Conservation (phyloP, 1,284 basidiomycete species). For the Megacollybia platyphylla region DNA sequence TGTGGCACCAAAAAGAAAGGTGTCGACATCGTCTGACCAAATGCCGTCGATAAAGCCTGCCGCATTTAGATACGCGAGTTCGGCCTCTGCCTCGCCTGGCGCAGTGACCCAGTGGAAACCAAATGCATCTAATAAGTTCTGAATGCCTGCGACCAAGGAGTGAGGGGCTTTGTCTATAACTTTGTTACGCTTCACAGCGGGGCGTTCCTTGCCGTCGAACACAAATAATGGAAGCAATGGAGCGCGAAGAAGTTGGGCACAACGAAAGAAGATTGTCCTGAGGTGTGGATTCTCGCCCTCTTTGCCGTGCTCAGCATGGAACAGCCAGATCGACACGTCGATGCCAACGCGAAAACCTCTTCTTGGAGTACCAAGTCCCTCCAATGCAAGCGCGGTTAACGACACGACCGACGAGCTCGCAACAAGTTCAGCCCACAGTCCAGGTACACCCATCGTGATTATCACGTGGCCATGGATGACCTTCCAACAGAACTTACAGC, state of each 20-base stretch:
- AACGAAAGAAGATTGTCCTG: slow-evolving; percentile 65
- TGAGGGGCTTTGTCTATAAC: slow-evolving; percentile 50
- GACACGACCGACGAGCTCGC: slow-evolving; percentile 52
- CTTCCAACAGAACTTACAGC: too few species aligned
- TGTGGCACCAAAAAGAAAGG: slow-evolving; percentile 79
- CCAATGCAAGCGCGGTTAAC: slow-evolving; percentile 54
- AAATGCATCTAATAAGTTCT: slow-evolving; percentile 76
- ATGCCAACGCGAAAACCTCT: slow-evolving; percentile 65
- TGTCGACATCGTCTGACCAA: slow-evolving; percentile 90
- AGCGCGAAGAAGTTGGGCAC: slow-evolving; percentile 58
- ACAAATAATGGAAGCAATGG: slow-evolving; percentile 87
- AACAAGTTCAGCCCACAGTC: slow-evolving; percentile 37
- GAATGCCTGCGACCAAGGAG: slow-evolving; percentile 57
- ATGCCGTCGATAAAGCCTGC: slow-evolving; percentile 82
- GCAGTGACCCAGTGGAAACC: slow-evolving; percentile 87
- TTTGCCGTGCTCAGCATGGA: slow-evolving; percentile 58
- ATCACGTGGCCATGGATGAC: too few species aligned
- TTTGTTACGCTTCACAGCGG: slow-evolving; percentile 74
- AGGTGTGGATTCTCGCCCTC: slow-evolving; percentile 74
- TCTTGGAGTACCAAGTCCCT: slow-evolving; percentile 53
- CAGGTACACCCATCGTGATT: slow-evolving; percentile 30
- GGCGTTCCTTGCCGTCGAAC: slow-evolving; percentile 85
- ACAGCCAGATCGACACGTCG: slow-evolving; percentile 77
- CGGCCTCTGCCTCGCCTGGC: slow-evolving; percentile 93
- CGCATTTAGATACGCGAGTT: slow-evolving; percentile 78